phyloP scores from a whole-genome alignment of 2,329 filamentous ascomycete genomes.

The Colletotrichum coccodes region DNA sequence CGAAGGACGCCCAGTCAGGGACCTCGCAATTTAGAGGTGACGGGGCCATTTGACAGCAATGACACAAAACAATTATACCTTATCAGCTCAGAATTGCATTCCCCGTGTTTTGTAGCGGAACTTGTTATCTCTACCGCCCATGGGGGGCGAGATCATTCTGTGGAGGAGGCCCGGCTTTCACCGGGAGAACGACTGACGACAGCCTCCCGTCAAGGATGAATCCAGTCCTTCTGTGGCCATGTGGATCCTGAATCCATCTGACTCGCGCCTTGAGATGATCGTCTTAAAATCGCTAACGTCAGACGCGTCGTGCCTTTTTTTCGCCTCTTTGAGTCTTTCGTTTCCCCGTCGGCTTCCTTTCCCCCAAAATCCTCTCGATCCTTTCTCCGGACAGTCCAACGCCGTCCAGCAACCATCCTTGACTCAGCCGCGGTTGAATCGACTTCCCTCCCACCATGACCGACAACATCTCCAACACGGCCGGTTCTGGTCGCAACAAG shows the following conservation, averaged over 20 bases:
- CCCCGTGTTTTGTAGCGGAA: slow-evolving; percentile 16
- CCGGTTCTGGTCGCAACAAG: slow-evolving; percentile 15
- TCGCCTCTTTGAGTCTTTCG: slow-evolving; percentile 10
- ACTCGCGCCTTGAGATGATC: slow-evolving; percentile 17
- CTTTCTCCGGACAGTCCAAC: not conserved
- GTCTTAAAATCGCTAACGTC: slow-evolving; percentile 22
- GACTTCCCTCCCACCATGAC: slow-evolving; percentile 10
- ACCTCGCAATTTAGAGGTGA: not conserved
- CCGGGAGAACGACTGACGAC: slow-evolving; percentile 23
- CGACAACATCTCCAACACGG: slow-evolving; percentile 19
- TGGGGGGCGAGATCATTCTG: slow-evolving; percentile 29
- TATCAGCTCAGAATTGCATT: slow-evolving; percentile 8
- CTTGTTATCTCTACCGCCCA: slow-evolving; percentile 29
- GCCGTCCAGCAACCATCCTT: not conserved
- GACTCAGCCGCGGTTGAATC: not conserved
- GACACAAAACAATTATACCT: slow-evolving; percentile 32
- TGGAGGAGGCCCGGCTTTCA: slow-evolving; percentile 25
- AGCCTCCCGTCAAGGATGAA: slow-evolving; percentile 15
- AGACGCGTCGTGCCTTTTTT: slow-evolving; percentile 4
- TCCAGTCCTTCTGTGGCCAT: slow-evolving; percentile 1
- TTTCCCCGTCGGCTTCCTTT: not conserved
- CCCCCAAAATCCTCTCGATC: not conserved
- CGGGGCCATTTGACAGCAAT: slow-evolving; percentile 1
- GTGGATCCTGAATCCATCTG: slow-evolving; percentile 23
- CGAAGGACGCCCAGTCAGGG: slow-evolving; percentile 19